Evolutionary conservation across 345 rosid species (phyloP).

Genomic region (Hevea brasiliensis): DNA sequence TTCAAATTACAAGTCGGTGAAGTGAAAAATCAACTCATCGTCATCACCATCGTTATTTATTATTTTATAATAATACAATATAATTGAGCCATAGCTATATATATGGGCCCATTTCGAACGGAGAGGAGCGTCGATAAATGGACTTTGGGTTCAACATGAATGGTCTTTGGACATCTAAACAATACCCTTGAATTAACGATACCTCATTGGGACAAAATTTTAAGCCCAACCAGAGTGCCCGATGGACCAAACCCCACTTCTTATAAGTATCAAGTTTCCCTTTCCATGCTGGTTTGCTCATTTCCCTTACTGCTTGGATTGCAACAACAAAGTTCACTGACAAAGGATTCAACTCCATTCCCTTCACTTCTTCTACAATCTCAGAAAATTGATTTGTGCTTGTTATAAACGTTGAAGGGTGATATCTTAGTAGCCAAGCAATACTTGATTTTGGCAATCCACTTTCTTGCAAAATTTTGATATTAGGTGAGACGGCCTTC

Average conservation of each 20-base stretch:
- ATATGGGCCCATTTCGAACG: no score
- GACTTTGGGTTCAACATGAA: no score
- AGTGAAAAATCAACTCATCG: no score
- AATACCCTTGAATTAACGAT: no score
- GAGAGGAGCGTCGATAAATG: no score
- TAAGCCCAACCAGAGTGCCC: no score
- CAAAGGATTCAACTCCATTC: slow-evolving; percentile 11
- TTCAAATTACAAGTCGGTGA: no score
- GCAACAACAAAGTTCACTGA: not conserved
- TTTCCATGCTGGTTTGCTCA: slow-evolving; percentile 19
- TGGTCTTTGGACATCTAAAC: no score
- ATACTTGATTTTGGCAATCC: slow-evolving; percentile 25
- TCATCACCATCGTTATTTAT: no score
- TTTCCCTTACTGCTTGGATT: not conserved
- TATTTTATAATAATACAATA: no score
- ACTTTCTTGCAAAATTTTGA: slow-evolving; percentile 12
- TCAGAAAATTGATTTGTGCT: slow-evolving; percentile 2
- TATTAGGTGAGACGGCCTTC: not conserved
- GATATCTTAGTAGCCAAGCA: not conserved
- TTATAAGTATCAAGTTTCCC: not conserved
- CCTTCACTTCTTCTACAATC: slow-evolving; percentile 7
- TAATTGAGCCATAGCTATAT: no score
- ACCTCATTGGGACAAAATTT: no score
- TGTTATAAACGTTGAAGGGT: not conserved
- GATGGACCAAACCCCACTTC: slow-evolving; percentile 14